Percentiles rank a stretch among this genome's conserved stretches.
These are phyloP conservation scores for Zymoseptoria tritici DNA, from an alignment of 2,329 filamentous ascomycete genomes.

Conservation along the genomic window DNA sequence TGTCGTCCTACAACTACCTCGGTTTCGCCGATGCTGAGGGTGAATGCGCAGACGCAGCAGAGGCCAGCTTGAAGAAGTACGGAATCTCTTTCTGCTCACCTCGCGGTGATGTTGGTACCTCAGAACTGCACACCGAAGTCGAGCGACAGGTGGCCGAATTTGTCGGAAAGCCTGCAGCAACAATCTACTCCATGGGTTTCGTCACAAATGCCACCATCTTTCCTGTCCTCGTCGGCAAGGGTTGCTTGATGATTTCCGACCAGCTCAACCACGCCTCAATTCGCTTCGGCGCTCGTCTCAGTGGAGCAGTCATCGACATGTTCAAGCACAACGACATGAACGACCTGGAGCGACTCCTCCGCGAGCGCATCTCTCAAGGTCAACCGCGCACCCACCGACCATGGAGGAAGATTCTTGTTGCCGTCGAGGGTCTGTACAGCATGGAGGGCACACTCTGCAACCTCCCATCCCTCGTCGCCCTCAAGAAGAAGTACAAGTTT, in stretches of 20 bases:
- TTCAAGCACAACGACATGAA: slow-evolving; percentile 98
- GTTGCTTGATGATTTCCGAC: slow-evolving; percentile 89
- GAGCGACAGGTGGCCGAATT: slow-evolving; percentile 85
- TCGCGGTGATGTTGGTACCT: slow-evolving; percentile 75
- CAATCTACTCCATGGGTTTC: slow-evolving; percentile 99
- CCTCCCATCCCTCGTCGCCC: slow-evolving; percentile 74
- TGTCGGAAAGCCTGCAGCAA: slow-evolving; percentile 86
- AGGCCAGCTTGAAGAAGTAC: slow-evolving; percentile 76
- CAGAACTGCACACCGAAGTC: slow-evolving; percentile 80
- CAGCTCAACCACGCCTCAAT: slow-evolving; percentile 98
- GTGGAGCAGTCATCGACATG: slow-evolving; percentile 87
- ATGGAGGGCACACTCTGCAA: slow-evolving; percentile 99
- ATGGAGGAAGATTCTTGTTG: slow-evolving; percentile 98
- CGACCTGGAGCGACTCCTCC: slow-evolving; percentile 75
- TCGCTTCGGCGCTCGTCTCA: slow-evolving; percentile 86
- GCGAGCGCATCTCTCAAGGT: slow-evolving; percentile 90
- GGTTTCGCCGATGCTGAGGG: slow-evolving; percentile 97
- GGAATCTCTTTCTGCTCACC: slow-evolving; percentile 77
- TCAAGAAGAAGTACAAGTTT: slow-evolving; percentile 97
- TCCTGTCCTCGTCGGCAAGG: slow-evolving; percentile 84
- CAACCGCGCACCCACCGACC: slow-evolving; percentile 97
- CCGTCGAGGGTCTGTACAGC: slow-evolving; percentile 93
- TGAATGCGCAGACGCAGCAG: slow-evolving; percentile 87
- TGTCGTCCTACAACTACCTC: slow-evolving; percentile 99
- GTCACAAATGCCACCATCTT: slow-evolving; percentile 92